These are phyloP conservation scores for Cardamine resedifolia DNA, from an alignment of 345 rosid genomes.

Conservation along the genomic window DNA sequence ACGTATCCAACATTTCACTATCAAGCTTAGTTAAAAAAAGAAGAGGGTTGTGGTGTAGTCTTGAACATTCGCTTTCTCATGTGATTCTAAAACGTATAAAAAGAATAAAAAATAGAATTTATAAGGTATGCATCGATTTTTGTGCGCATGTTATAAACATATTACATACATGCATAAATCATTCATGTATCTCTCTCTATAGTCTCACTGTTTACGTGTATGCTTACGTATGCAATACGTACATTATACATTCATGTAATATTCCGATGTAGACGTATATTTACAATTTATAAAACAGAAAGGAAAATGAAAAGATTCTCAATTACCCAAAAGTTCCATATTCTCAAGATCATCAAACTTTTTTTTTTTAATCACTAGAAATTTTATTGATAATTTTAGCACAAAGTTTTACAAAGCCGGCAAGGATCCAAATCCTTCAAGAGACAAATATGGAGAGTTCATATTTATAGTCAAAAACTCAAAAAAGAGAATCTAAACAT, in stretches of 20 bases:
- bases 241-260: background rate
- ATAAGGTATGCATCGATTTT: background rate
- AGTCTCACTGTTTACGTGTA: background rate
- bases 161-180: background rate
- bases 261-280: background rate
- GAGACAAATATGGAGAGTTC: too few relatives aligned
- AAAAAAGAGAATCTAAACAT: too few relatives aligned
- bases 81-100: background rate
- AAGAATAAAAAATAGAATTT: background rate
- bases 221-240: slow-evolving; percentile 5
- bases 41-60: background rate
- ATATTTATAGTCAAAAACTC: too few relatives aligned
- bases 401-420: too few relatives aligned
- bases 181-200: background rate
- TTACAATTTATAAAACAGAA: background rate
- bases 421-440: too few relatives aligned
- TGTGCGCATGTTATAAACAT: background rate
- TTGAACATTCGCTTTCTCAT: background rate
- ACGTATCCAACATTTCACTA: background rate
- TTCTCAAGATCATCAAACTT: background rate
- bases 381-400: too few relatives aligned
- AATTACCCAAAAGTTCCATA: background rate
- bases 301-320: background rate
- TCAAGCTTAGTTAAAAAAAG: background rate
- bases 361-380: too few relatives aligned